phyloP scores from a whole-genome alignment of 1,284 basidiomycete genomes.

The Testicularia cyperi region DNA sequence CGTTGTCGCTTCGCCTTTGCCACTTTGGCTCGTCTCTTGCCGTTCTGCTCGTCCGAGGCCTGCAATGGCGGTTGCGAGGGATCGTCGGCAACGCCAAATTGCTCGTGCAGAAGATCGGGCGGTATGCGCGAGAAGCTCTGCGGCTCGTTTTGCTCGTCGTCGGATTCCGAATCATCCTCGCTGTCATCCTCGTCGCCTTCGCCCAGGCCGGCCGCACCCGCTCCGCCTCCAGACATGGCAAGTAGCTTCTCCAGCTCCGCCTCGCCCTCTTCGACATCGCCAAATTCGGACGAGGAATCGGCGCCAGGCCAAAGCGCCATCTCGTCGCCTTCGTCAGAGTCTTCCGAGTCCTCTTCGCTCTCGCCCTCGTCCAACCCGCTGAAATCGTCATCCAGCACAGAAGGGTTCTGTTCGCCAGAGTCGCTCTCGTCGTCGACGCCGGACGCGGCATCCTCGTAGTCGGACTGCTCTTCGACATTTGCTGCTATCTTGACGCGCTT shows the following conservation, averaged over 20 bases:
- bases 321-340: constrained; percentile 3
- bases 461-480: neutral
- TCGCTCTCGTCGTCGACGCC: neutral
- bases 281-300: constrained; percentile 37
- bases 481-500: constrained; percentile 24
- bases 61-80: constrained; percentile 3
- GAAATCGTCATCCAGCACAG: neutral
- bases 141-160: constrained; percentile 41
- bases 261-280: constrained; percentile 41
- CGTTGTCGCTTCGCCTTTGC: too few relatives aligned
- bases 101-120: constrained; percentile 41
- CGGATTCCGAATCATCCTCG: constrained; percentile 1
- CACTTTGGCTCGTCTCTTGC: constrained; percentile 2
- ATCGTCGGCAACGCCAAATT: constrained; percentile 37
- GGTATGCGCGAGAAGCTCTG: constrained; percentile 52
- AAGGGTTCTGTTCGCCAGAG: neutral
- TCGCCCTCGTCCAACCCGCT: constrained; percentile 3
- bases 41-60: neutral
- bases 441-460: too few relatives aligned
- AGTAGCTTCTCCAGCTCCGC: constrained; percentile 31
- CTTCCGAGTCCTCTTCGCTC: constrained; percentile 3
- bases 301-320: too few relatives aligned
- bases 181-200: constrained; percentile 3
- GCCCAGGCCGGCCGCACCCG: too few relatives aligned
- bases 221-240: constrained; percentile 5